Evolutionary conservation across 345 rosid species (phyloP), one percentile per base, ranked within the genome.

Genomic region (Kandelia obovata): DNA sequence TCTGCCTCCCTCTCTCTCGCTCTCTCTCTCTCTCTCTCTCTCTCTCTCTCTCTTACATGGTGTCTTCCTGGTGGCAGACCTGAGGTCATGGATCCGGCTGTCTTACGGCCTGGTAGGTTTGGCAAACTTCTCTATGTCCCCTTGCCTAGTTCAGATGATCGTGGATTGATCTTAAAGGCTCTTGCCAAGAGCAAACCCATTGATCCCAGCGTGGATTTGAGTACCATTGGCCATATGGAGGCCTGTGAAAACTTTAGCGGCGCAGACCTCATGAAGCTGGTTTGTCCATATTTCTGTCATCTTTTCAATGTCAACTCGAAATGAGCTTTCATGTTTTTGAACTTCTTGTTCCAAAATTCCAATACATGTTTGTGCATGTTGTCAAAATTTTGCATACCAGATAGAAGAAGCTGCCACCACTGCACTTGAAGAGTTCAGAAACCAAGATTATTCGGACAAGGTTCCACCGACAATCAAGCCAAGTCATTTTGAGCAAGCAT

Each of bases 31-130:
- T 21, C 15, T 23, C 25, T 1, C 13, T 39, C 69, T 39, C 62
- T 70, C 63, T 16, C 6, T 10, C n/a, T 46, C 69, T n/a, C 21
- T 60, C 17, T 20, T 16, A 2, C 34, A 58, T 19, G 26, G 57
- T 35, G 59, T 72, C 23, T 73, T 32, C 81, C 53, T 78, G 77
- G 65, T 76, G 68, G 72, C 88, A 87, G 96, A 80, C 96, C 90
- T 47, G 92, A 92, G 77, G 94, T 85, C 31, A 85, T 95, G 80
- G 99, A 92, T 72, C 83, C 81, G 64, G 99, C 99, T 9, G 72
- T 92, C 70, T 61, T 95, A 67, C 87, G 99, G 66, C 96, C 99
- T 20, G 98, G 99, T 67, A 83, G 99, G 79, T 92, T 95, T 58
- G 98, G 98, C 53, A 88, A 88, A 77, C 96, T 83, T 76, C 87